Base-by-base conservation (phyloP, 2,329 filamentous ascomycete genomes). In the Alternaria gaisen region DNA sequence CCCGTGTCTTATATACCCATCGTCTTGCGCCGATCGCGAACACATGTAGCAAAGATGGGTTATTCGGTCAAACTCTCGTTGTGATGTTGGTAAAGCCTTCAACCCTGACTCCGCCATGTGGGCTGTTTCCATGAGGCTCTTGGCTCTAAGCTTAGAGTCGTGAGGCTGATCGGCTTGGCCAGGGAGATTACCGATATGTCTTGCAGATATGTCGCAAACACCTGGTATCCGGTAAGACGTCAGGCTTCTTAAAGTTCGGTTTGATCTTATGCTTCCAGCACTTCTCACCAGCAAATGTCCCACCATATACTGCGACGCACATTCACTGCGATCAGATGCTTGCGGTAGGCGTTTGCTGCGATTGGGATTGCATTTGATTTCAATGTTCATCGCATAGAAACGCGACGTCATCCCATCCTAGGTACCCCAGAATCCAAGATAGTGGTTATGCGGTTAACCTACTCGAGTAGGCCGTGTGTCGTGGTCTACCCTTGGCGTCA, bases 181-280 rank as follows among this genome's bases (percentile, higher is more conserved):
- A 50, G 24, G 46, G 46, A 36, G 20, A 36, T 50, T 22, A 18
- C 22, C 46, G 30, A 20, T 50, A 36, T 50, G 14, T 36, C 20
- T 50, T 50, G 46, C 46, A 50, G 46, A n/a, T 38, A 36, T 38
- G 32, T 22, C 46, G 46, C 4, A 30, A 50, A 36, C 16, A 50
- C 20, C 30, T 24, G 18, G 30, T 30, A 24, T 11, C 14, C 46
- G 32, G 30, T 22, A 14, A 14, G 3, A n/a, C 4, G 20, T 24
- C 32, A 22, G n/a, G 46, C 18, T 7, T 38, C 9, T n/a, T 5
- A 12, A 26, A 7, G 46, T 9, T 6, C 12, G n/a, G 1, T 36
- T 18, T 38, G 32, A 4, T 18, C 10, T n/a, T 26, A 6, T 36
- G 10, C 2, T 2, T 38, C 8, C 46, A 4, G 5, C 1, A 16